phyloP scores from a whole-genome alignment of 192 early-diverging fungal species.

The Backusella parvicylindrica region DNA sequence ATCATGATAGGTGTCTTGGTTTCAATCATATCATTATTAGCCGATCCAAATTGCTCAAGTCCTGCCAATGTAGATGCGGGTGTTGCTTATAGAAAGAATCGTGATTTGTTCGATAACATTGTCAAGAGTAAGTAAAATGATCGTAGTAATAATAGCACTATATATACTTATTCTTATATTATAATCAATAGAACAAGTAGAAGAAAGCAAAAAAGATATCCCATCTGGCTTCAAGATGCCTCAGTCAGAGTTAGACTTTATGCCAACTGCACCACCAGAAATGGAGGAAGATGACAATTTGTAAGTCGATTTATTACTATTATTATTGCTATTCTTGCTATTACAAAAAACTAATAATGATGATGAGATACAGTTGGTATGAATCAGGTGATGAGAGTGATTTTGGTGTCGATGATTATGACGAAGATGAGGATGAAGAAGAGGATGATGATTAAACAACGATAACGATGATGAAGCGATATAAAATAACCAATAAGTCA shows the following conservation, averaged over 20 bases:
- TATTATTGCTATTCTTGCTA: no score
- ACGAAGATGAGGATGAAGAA: constrained; percentile 34
- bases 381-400: constrained; percentile 39
- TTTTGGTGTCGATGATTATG: constrained; percentile 40
- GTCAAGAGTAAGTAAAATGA: constrained; percentile 34
- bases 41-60: constrained; percentile 49
- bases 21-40: constrained; percentile 44
- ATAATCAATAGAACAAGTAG: constrained; percentile 39
- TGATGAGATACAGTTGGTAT: constrained; percentile 25
- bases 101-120: constrained; percentile 32
- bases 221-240: constrained; percentile 48
- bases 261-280: constrained; percentile 32
- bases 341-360: no score
- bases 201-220: constrained; percentile 43
- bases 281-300: constrained; percentile 42
- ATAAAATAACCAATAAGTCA: neutral
- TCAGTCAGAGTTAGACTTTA: constrained; percentile 34
- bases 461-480: constrained; percentile 9
- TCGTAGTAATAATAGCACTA: neutral
- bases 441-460: constrained; percentile 21
- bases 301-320: constrained; percentile 20
- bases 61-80: constrained; percentile 54
- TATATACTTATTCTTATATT: neutral
- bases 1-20: constrained; percentile 50
- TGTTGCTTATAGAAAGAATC: constrained; percentile 43